A percentile compares a stretch with the other conserved stretches of the same genome.
phyloP scores from a whole-genome alignment of 805 yeast genomes.

The Candida koratica region DNA sequence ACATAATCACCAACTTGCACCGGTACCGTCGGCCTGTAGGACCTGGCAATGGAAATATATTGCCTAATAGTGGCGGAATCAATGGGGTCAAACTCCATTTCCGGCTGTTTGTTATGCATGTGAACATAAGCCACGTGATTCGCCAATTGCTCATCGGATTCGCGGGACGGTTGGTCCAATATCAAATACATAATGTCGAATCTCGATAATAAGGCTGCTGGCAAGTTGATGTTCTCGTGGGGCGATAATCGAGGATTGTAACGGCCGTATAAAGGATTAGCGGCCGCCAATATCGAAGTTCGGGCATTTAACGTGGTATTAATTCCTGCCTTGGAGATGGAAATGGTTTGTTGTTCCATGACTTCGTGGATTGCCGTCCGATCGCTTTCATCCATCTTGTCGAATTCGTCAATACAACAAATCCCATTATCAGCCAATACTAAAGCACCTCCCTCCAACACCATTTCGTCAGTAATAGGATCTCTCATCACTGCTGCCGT shows the following conservation, averaged over 20 bases:
- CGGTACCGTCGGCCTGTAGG: constrained; percentile 80
- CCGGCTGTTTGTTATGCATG: constrained; percentile 87
- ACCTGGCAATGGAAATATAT: constrained; percentile 80
- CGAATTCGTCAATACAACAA: constrained; percentile 98
- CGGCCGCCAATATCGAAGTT: constrained; percentile 93
- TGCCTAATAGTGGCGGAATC: constrained; percentile 80
- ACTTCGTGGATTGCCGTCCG: constrained; percentile 98
- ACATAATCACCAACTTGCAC: constrained; percentile 82
- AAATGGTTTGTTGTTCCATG: constrained; percentile 98
- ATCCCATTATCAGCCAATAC: constrained; percentile 97
- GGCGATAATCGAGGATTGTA: constrained; percentile 89
- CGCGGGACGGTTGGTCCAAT: constrained; percentile 78
- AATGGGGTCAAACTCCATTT: constrained; percentile 66
- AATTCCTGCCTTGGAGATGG: constrained; percentile 96
- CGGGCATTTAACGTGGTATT: constrained; percentile 94
- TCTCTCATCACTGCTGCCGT: constrained; percentile 99
- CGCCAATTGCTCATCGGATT: constrained; percentile 81
- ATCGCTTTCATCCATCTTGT: constrained; percentile 96
- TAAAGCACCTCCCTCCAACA: constrained; percentile 95
- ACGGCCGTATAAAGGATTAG: constrained; percentile 95
- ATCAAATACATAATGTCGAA: constrained; percentile 86
- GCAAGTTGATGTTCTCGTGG: constrained; percentile 90
- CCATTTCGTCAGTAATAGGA: constrained; percentile 98
- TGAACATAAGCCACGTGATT: constrained; percentile 94
- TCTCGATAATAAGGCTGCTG: constrained; percentile 93